Percentiles rank a stretch among this genome's conserved stretches.
Conservation (phyloP, 495 filamentous ascomycete genomes). For the Alectoria sarmentosa region DNA sequence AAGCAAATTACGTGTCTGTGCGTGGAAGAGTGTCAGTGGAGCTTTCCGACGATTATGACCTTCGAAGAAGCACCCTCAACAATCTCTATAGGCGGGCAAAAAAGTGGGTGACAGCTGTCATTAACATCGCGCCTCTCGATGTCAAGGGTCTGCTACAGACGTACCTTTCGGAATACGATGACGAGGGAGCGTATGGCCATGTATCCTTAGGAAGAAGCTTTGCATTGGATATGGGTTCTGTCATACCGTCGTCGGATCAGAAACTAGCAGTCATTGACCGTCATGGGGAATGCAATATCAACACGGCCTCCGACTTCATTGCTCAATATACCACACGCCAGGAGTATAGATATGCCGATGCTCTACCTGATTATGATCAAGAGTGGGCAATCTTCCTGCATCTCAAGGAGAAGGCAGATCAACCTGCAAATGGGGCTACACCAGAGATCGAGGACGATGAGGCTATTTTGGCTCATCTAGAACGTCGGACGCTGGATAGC, state of each 20-base stretch:
- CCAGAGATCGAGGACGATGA: slow-evolving; percentile 43
- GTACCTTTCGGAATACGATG: slow-evolving; percentile 88
- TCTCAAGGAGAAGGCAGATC: slow-evolving; percentile 29
- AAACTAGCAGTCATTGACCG: slow-evolving; percentile 69
- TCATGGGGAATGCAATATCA: slow-evolving; percentile 62
- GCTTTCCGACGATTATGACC: slow-evolving; percentile 79
- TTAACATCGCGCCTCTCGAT: slow-evolving; percentile 86
- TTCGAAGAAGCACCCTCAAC: slow-evolving; percentile 70
- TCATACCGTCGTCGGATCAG: slow-evolving; percentile 83
- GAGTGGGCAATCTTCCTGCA: slow-evolving; percentile 56
- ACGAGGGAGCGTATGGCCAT: slow-evolving; percentile 79
- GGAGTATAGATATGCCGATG: slow-evolving; percentile 77
- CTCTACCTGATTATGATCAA: slow-evolving; percentile 52
- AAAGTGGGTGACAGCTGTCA: slow-evolving; percentile 66
- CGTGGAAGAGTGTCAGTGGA: slow-evolving; percentile 74
- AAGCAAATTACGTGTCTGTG: slow-evolving; percentile 66
- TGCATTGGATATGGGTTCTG: slow-evolving; percentile 83
- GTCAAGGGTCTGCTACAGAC: slow-evolving; percentile 89
- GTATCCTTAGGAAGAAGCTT: slow-evolving; percentile 93
- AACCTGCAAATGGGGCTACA: background rate
- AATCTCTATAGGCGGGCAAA: slow-evolving; percentile 71
- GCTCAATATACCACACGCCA: slow-evolving; percentile 96
- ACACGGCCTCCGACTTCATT: slow-evolving; percentile 91
- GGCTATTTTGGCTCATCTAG: slow-evolving; percentile 57
- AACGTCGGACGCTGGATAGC: slow-evolving; percentile 56